phyloP scores from a whole-genome alignment of 768 basidiomycete genomes.

The Boletellus emodensis region DNA sequence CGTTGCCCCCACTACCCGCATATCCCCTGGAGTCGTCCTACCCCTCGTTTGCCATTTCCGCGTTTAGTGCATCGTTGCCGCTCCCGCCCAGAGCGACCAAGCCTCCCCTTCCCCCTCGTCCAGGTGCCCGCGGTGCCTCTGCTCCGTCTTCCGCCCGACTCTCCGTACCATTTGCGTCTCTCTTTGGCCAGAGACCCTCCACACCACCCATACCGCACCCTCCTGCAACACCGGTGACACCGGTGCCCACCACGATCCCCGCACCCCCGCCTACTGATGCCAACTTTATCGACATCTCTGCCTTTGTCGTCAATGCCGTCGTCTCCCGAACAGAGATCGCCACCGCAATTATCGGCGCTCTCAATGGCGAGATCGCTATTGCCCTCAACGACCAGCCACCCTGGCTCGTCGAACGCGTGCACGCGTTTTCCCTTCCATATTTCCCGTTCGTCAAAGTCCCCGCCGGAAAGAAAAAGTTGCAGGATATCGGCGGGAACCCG shows the following conservation, averaged over 20 bases:
- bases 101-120: constrained; percentile 44
- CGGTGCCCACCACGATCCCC: not conserved
- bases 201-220: constrained; percentile 26
- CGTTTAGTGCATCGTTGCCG: constrained; percentile 33
- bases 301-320: constrained; percentile 52
- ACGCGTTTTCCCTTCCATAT: constrained; percentile 49
- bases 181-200: constrained; percentile 54
- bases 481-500: constrained; percentile 27
- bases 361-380: constrained; percentile 55
- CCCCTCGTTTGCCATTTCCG: constrained; percentile 45
- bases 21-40: constrained; percentile 38
- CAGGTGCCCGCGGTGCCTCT: constrained; percentile 13
- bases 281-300: constrained; percentile 52
- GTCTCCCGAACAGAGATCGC: constrained; percentile 53
- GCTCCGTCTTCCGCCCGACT: constrained; percentile 43
- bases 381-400: constrained; percentile 40
- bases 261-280: constrained; percentile 28
- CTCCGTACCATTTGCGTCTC: constrained; percentile 71
- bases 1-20: constrained; percentile 54
- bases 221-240: constrained; percentile 21
- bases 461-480: constrained; percentile 29
- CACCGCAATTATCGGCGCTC: constrained; percentile 47
- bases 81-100: constrained; percentile 41
- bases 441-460: constrained; percentile 52
- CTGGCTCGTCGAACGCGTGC: constrained; percentile 62